These are phyloP conservation scores for Aspergillus felis DNA, from an alignment of 2,329 filamentous ascomycete genomes.

Conservation along the genomic window DNA sequence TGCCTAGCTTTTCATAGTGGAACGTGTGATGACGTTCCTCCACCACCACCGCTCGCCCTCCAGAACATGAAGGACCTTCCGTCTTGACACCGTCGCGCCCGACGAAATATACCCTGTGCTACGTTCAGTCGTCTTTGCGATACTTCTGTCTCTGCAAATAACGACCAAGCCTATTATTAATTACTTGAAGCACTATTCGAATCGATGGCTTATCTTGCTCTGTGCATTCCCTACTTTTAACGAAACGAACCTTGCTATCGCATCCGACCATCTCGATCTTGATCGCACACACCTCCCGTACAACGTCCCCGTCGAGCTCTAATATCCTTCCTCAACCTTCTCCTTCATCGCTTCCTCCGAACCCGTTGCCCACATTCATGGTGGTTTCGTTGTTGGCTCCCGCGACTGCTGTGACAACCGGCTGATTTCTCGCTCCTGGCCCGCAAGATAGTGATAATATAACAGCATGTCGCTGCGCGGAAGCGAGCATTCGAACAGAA, in stretches of 20 bases:
- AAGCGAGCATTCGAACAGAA: constrained; percentile 29
- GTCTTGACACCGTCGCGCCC: constrained; percentile 16
- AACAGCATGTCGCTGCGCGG: constrained; percentile 32
- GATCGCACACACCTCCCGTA: neutral
- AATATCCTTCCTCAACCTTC: neutral
- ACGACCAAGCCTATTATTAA: neutral
- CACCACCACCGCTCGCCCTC: constrained; percentile 15
- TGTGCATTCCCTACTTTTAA: neutral
- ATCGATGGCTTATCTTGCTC: neutral
- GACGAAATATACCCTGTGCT: constrained; percentile 15
- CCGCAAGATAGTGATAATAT: constrained; percentile 10
- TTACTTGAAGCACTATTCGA: neutral
- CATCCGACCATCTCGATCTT: neutral
- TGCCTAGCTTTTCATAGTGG: constrained; percentile 8
- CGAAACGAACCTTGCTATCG: neutral
- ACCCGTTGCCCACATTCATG: constrained; percentile 20
- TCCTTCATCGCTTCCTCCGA: neutral
- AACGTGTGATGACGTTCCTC: constrained; percentile 22
- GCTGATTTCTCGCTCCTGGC: constrained; percentile 20
- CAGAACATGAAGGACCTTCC: constrained; percentile 19
- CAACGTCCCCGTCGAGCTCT: neutral
- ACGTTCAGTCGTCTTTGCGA: constrained; percentile 2
- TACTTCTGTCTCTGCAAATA: neutral
- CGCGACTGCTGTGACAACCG: constrained; percentile 12
- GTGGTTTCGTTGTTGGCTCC: constrained; percentile 7